Percentiles rank a stretch among this genome's conserved stretches.
Conservation (phyloP, 73 alveolate species). For the Paramecium sonneborni region DNA sequence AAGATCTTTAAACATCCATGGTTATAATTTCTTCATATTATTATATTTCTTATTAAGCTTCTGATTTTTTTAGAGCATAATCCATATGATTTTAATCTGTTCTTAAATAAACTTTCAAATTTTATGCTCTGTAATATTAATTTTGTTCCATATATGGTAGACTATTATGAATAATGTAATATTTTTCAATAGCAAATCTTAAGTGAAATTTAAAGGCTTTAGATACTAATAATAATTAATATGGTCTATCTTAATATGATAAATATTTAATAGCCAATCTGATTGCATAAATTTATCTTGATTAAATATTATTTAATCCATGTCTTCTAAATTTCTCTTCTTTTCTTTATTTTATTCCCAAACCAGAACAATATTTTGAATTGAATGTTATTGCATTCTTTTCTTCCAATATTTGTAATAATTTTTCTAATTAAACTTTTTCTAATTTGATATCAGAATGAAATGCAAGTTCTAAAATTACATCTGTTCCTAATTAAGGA, state of each 20-base stretch:
- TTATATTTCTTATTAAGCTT: constrained; percentile 40
- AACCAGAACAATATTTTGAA: background rate
- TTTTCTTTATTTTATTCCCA: background rate
- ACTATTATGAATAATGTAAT: background rate
- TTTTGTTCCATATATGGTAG: background rate
- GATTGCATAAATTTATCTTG: background rate
- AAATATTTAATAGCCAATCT: constrained; percentile 4
- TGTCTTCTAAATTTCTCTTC: constrained; percentile 42
- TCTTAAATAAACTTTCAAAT: constrained; percentile 1
- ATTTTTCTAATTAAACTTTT: constrained; percentile 14
- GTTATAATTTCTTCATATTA: constrained; percentile 2
- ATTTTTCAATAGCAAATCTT: constrained; percentile 7
- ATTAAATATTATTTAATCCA: background rate
- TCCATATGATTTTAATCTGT: background rate
- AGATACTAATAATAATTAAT: background rate
- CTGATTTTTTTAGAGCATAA: constrained; percentile 14
- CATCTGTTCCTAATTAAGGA: constrained; percentile 48
- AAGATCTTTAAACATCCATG: constrained; percentile 46
- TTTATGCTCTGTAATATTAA: background rate
- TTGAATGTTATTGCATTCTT: constrained; percentile 30
- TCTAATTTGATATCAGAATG: constrained; percentile 6
- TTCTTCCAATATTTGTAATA: constrained; percentile 52
- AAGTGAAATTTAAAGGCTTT: background rate
- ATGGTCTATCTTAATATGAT: constrained; percentile 7
- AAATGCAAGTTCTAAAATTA: constrained; percentile 44